Base-by-base conservation (phyloP, 2,329 filamentous ascomycete species). In the Dryadomyces sulphureus region DNA sequence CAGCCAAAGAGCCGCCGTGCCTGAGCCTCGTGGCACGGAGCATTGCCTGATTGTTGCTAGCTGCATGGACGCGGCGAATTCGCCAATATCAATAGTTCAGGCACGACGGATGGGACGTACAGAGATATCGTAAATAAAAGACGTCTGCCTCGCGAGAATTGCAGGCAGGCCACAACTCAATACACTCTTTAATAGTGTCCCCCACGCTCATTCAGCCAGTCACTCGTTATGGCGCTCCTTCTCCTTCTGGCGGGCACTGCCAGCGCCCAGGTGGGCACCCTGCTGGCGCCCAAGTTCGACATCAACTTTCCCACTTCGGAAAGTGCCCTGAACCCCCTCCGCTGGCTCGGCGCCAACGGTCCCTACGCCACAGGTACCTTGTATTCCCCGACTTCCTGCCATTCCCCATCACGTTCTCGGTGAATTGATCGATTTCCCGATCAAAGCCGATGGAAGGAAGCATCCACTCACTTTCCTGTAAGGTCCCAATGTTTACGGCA, bases 401-500 rank as follows among this genome's bases (percentile, higher is more conserved):
- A n/a, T n/a, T n/a, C n/a, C n/a, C n/a, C n/a, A n/a, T n/a, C n/a
- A n/a, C n/a, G n/a, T n/a, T n/a, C n/a, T n/a, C n/a, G n/a, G n/a
- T n/a, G n/a, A n/a, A n/a, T n/a, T n/a, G n/a, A n/a, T n/a, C n/a
- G n/a, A n/a, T n/a, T n/a, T n/a, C n/a, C n/a, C n/a, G n/a, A n/a
- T n/a, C n/a, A n/a, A n/a, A n/a, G n/a, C n/a, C n/a, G n/a, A n/a
- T n/a, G n/a, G n/a, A n/a, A n/a, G n/a, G n/a, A n/a, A n/a, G n/a
- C n/a, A n/a, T n/a, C n/a, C n/a, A n/a, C n/a, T n/a, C n/a, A n/a
- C n/a, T n/a, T n/a, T n/a, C n/a, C n/a, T n/a, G n/a, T n/a, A n/a
- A 70, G 74, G 73, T 1, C 72, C 73, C 11, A 70, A 79, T 53
- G 67, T 78, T 41, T 68, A 72, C 49, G 65, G 62, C 12, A 73